These are phyloP conservation scores for Bullera alba DNA, from an alignment of 768 basidiomycete species.

Conservation along the genomic window DNA sequence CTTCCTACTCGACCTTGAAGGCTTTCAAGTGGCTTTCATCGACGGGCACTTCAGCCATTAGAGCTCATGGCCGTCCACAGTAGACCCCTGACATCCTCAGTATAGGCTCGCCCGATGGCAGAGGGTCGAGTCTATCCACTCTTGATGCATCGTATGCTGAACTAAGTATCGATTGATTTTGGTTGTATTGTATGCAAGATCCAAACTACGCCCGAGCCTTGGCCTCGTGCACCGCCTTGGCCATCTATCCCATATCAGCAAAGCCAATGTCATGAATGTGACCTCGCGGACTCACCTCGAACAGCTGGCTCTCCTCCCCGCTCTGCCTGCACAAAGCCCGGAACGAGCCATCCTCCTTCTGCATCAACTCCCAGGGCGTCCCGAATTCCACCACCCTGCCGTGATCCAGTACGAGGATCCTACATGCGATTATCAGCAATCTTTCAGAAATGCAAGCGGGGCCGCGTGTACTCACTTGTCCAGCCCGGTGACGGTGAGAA, in stretches of 20 bases:
- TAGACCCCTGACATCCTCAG: no score
- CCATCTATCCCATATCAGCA: background rate
- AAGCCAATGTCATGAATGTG: background rate
- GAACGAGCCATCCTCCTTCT: slow-evolving; percentile 58
- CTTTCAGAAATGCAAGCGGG: background rate
- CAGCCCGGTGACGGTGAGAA: slow-evolving; percentile 55
- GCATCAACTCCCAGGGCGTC: slow-evolving; percentile 40
- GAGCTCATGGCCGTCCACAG: no score
- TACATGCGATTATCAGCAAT: slow-evolving; percentile 3
- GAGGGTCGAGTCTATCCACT: no score
- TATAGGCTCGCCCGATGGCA: no score
- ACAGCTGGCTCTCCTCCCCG: slow-evolving; percentile 38
- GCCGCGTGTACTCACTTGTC: slow-evolving; percentile 48
- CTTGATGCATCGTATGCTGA: no score
- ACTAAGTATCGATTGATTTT: no score
- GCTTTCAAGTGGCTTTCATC: no score
- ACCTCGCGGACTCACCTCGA: slow-evolving; percentile 20
- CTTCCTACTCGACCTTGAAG: no score
- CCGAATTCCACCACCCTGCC: slow-evolving; percentile 43
- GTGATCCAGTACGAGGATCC: slow-evolving; percentile 54
- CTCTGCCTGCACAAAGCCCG: slow-evolving; percentile 52
- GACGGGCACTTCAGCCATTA: no score
- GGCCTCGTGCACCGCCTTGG: background rate
- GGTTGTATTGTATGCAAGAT: no score
- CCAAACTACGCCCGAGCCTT: no score